Evolutionary conservation across 2,329 filamentous ascomycete species (phyloP), one percentile per base, ranked within the genome.

Genomic region (Neofusicoccum laricinum): DNA sequence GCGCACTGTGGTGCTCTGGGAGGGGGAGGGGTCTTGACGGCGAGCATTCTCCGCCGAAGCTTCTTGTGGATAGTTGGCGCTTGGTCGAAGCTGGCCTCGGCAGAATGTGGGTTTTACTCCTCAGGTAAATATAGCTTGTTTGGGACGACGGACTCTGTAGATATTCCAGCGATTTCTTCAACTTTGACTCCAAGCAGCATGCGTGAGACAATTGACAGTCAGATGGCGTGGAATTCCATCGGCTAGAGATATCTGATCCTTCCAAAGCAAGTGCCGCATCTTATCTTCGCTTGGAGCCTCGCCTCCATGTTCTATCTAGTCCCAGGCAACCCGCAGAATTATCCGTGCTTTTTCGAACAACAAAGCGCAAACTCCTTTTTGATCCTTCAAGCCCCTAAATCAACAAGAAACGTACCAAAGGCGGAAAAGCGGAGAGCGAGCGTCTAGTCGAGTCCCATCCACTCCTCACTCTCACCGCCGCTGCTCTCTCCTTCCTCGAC

Each of bases 401-500:
- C 17, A 59, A 59, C 41, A 46, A 59, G 55, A 59, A 59, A 59
- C 40, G 40, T 30, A 32, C 12, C 21, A 41, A 46, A 34, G 41
- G 30, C 10, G 51, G 21, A 41, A 38, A 43, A 41, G 40, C 32
- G 21, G 15, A 25, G 38, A 15, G 21, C 1, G 38, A 46, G 55
- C 40, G 41, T 46, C 43, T 50, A 50, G 19, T 64, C 62, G 25
- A 64, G 43, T 21, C 62, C 62, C 50, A 58, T 48, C 62, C 62
- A 64, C 45, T 58, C 50, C 34, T 57, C 62, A 4, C 61, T 53
- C 41, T 43, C 55, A 30, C 41, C 30, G 11, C 46, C 62, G 19
- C 50, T 48, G 6, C 34, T 51, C 15, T 50, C 51, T 19, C 34
- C 62, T 17, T 45, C 51, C 41, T 64, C 61, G 2, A 63, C 36